Percentiles rank a stretch among this genome's conserved stretches.
Evolutionary conservation across 495 filamentous ascomycete genomes (phyloP).

Genomic region (Chaetomium cochliodes): DNA sequence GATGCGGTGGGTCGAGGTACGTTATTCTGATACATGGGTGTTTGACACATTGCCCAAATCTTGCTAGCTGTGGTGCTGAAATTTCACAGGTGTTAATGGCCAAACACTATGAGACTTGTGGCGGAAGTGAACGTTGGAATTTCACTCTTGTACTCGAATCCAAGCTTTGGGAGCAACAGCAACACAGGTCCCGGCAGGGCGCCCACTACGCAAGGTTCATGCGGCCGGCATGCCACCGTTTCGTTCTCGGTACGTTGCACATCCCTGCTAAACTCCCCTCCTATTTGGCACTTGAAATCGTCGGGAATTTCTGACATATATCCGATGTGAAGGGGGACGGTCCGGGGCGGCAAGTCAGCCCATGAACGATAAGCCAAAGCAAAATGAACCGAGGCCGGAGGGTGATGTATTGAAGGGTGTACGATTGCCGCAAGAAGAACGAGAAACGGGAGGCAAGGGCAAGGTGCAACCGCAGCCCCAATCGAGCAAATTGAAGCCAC

Average conservation of each 20-base stretch:
- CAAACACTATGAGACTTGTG: background rate
- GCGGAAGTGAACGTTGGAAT: background rate
- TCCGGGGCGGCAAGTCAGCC: background rate
- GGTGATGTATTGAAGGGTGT: background rate
- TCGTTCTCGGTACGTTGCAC: background rate
- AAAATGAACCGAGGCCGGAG: background rate
- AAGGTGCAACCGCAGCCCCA: background rate
- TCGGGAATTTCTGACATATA: background rate
- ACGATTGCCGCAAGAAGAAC: background rate
- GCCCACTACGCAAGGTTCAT: background rate
- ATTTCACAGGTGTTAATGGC: background rate
- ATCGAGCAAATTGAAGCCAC: background rate
- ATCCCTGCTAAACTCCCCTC: background rate
- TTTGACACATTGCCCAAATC: background rate
- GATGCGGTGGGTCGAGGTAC: slow-evolving; percentile 1
- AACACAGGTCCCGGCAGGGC: background rate
- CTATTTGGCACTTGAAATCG: background rate
- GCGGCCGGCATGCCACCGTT: background rate
- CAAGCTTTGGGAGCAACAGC: background rate
- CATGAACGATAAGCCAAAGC: background rate
- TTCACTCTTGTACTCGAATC: background rate
- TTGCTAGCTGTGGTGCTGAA: background rate
- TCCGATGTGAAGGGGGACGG: background rate
- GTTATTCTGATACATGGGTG: background rate
- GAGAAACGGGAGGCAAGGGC: background rate